Base-by-base conservation (phyloP, 2,329 filamentous ascomycete genomes). In the Pyrenophora tritici-repentis region DNA sequence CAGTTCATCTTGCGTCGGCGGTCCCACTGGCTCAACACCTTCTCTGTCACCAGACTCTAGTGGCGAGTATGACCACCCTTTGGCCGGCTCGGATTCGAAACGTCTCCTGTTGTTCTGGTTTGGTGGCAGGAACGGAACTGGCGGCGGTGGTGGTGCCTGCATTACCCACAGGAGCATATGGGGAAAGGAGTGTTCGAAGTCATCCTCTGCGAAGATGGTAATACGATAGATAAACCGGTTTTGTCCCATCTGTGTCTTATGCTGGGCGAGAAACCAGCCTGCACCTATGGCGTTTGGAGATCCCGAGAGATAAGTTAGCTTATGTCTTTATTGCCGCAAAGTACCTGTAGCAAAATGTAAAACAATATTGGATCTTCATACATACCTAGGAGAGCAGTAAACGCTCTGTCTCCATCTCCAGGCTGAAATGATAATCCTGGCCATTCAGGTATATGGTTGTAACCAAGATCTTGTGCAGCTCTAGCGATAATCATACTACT, bases 241-340 rank as follows among this genome's bases (percentile, higher is more conserved):
- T 4, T 22, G 38, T 12, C 43, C 33, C 0, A 51, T 22, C 13
- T 47, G 37, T 2, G 10, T 2, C 33, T 51, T 47, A n/a, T 51
- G 49, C 14, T 51, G 49, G 4, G 38, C 13, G 13, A 51, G 49
- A 9, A 51, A 51, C 12, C 29, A 51, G 3, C 33, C 43, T 16
- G 14, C 43, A 4, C 14, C 49, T 5, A 24, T 12, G 10, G 29
- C 33, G 4, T 51, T 51, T 2, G 49, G 43, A n/a, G 38, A 47
- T 16, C 49, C 49, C 47, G 5, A 9, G 9, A 13, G 14, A 17
- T 4, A 4, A 18, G n/a, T 50, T 12, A 50, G 41, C 16, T n/a
- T 29, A 10, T 12, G 33, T 7, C 2, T 12, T 1, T 14, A n/a
- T 10, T 9, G 22, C 22, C 6, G 14, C 13, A 10, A 26, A 20